Conservation (phyloP, 208 protist genomes). For the Wallacemonas sp. region DNA sequence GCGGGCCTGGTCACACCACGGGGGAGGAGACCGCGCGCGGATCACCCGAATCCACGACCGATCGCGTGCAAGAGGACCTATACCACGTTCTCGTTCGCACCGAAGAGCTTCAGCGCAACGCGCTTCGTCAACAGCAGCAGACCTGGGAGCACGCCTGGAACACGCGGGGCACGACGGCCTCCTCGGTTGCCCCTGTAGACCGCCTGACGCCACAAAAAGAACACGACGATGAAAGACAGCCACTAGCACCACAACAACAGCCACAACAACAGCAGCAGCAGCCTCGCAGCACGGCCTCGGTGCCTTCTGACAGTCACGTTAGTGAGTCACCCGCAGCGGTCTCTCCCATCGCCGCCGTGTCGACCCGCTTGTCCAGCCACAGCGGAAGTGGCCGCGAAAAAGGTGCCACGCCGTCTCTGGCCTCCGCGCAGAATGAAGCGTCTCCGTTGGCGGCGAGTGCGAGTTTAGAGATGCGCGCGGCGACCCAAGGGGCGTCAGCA, state of each 20-base stretch:
- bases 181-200: too few species aligned
- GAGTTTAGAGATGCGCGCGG: too few species aligned
- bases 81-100: slow-evolving; percentile 48
- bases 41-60: neutral
- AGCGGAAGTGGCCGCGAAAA: neutral
- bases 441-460: too few species aligned
- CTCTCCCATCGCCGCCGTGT: slow-evolving; percentile 4
- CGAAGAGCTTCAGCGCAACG: slow-evolving; percentile 55
- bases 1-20: neutral
- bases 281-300: too few species aligned
- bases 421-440: too few species aligned
- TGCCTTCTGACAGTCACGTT: neutral
- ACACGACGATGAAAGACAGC: too few species aligned
- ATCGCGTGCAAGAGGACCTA: slow-evolving; percentile 22
- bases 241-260: too few species aligned
- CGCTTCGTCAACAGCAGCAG: slow-evolving; percentile 38
- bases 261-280: too few species aligned
- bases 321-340: neutral
- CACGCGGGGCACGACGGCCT: slow-evolving; percentile 1
- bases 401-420: neutral
- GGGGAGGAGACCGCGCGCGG: neutral
- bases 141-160: slow-evolving; percentile 29
- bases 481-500: too few species aligned
- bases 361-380: slow-evolving; percentile 7
- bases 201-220: too few species aligned